A percentile compares a stretch with the other conserved stretches of the same genome.
Evolutionary conservation across 1,139 yeast species (phyloP).

Genomic region (Nakaseomyces uthaithaninus): DNA sequence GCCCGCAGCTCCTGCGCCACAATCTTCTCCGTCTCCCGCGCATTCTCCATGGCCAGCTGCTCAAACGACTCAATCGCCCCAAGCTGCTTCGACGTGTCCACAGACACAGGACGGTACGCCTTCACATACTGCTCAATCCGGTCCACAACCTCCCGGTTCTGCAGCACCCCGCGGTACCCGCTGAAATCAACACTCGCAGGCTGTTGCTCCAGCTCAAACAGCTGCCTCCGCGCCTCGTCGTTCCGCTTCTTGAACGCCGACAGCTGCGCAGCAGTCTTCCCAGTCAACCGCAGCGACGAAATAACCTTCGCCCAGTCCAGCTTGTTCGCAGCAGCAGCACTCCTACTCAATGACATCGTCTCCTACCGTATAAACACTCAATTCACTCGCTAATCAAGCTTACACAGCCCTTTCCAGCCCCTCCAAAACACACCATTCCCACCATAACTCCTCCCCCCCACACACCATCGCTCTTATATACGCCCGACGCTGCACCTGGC

Average conservation of each 20-base stretch:
- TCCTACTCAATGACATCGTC: slow-evolving; percentile 37
- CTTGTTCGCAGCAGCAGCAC: slow-evolving; percentile 78
- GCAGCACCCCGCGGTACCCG: slow-evolving; percentile 69
- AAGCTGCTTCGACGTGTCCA: slow-evolving; percentile 82
- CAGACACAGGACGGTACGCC: slow-evolving; percentile 71
- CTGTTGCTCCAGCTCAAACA: slow-evolving; percentile 60
- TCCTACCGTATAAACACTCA: no score
- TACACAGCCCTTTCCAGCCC: not conserved
- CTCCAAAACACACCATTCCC: not conserved
- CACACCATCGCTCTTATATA: not conserved
- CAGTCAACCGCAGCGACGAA: slow-evolving; percentile 84
- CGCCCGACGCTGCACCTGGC: no score
- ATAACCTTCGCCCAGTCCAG: slow-evolving; percentile 93
- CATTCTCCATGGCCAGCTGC: slow-evolving; percentile 92
- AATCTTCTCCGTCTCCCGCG: slow-evolving; percentile 83
- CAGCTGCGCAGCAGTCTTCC: slow-evolving; percentile 80
- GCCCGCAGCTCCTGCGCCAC: slow-evolving; percentile 81
- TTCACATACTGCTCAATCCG: slow-evolving; percentile 73
- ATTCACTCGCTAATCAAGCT: no score
- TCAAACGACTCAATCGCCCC: slow-evolving; percentile 91
- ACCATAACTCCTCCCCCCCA: not conserved
- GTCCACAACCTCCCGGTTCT: slow-evolving; percentile 72
- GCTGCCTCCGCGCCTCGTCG: slow-evolving; percentile 89
- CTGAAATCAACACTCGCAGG: slow-evolving; percentile 77
- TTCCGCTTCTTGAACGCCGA: slow-evolving; percentile 95